Evolutionary conservation across 2,329 filamentous ascomycete genomes (phyloP).

Genomic region (Pyrenophora teres): DNA sequence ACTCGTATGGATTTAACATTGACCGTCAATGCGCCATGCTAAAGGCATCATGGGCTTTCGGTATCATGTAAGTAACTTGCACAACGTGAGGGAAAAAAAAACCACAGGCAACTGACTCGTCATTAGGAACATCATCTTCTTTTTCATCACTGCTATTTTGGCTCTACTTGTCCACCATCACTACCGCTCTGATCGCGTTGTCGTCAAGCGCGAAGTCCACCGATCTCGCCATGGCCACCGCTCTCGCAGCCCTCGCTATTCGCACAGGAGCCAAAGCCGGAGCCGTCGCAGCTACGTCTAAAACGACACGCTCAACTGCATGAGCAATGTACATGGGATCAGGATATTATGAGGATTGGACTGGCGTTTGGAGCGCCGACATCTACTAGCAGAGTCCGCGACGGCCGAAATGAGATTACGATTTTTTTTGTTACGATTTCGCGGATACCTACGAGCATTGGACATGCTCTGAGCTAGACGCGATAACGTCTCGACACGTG

Average conservation of each 20-base stretch:
- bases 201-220: slow-evolving; percentile 58
- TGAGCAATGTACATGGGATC: neutral
- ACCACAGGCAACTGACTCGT: slow-evolving; percentile 26
- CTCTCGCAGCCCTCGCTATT: slow-evolving; percentile 46
- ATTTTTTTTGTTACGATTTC: slow-evolving; percentile 22
- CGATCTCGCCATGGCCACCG: slow-evolving; percentile 51
- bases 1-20: slow-evolving; percentile 57
- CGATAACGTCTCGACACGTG: slow-evolving; percentile 3
- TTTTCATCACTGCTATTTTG: slow-evolving; percentile 53
- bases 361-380: neutral
- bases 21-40: slow-evolving; percentile 88
- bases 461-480: neutral
- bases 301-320: neutral
- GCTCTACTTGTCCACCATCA: slow-evolving; percentile 63
- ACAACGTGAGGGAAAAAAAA: too few relatives aligned
- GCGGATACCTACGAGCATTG: slow-evolving; percentile 10
- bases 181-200: slow-evolving; percentile 54
- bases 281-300: slow-evolving; percentile 48
- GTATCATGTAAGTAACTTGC: slow-evolving; percentile 71
- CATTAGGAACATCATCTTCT: slow-evolving; percentile 46
- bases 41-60: slow-evolving; percentile 86
- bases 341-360: slow-evolving; percentile 1
- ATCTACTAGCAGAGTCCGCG: neutral
- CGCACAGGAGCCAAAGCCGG: slow-evolving; percentile 40
- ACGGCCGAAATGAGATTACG: slow-evolving; percentile 12